Evolutionary conservation across 371 early-diverging fungal genomes (phyloP).

Genomic region (Apophysomyces variabilis): DNA sequence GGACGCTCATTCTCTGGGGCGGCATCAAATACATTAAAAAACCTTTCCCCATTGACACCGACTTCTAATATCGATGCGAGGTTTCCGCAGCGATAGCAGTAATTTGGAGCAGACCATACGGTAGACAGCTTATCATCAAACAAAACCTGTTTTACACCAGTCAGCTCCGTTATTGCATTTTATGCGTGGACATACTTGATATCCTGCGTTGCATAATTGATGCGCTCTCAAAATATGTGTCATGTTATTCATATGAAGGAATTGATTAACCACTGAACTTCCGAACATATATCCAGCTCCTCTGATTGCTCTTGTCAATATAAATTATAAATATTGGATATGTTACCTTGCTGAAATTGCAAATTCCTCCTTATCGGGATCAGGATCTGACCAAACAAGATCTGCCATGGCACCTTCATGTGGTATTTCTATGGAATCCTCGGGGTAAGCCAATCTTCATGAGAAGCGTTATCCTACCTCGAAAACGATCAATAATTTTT

Average conservation of each 20-base stretch:
- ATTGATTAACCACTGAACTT: conserved; percentile 79
- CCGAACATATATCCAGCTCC: conserved; percentile 97
- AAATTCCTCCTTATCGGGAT: conserved; percentile 81
- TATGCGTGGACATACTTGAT: conserved; percentile 58
- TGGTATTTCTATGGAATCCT: conserved; percentile 78
- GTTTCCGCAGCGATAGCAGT: conserved; percentile 97
- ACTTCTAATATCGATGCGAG: conserved; percentile 94
- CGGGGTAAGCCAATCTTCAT: background rate
- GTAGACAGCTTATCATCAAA: conserved; percentile 88
- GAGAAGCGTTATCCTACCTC: conserved; percentile 55
- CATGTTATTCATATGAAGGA: conserved; percentile 84
- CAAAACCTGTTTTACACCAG: conserved; percentile 51
- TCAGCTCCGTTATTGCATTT: background rate
- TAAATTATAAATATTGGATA: background rate
- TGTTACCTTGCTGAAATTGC: conserved; percentile 82
- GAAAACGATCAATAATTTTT: conserved; percentile 85
- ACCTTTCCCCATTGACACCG: conserved; percentile 74
- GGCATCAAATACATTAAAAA: conserved; percentile 90
- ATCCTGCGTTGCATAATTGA: conserved; percentile 97
- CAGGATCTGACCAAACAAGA: conserved; percentile 98
- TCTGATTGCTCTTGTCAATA: conserved; percentile 36
- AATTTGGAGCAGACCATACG: conserved; percentile 91
- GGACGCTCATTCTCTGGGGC: conserved; percentile 79
- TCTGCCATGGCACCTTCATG: conserved; percentile 99
- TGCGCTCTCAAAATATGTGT: conserved; percentile 93